Evolutionary conservation across 148 eudicot genomes (phyloP), one percentile per base, ranked within the genome.

Genomic region (Persicaria tinctoria): DNA sequence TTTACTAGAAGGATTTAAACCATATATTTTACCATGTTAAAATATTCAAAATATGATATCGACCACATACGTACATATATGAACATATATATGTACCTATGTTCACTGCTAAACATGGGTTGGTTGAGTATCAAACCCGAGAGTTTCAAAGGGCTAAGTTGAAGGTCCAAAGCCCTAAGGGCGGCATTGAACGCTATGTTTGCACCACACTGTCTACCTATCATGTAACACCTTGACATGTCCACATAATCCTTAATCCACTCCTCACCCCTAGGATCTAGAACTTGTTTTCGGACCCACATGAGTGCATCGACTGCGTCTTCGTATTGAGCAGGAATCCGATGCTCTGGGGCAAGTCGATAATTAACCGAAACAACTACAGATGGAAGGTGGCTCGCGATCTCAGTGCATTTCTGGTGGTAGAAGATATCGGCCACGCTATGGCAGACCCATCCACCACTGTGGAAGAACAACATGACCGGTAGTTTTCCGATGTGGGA

Each of bases 281-380:
- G 10, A 2, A 79, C 83, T 73, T 93, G 97, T 7, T 76, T 57
- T 51, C 71, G 64, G 1, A 87, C 71, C 98, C 98, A 93, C 2
- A 54, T 17, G 2, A 93, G 66, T 5, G 88, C 73, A 27, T 91
- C 91, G 5, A 86, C 46, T 0, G 90, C 97, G 38, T 93, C 98
- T 2, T 93, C 93, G 49, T 93, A 93, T 71, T 87, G 97, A 0
- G 90, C 85, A 0, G 98, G 97, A 14, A 93, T 87, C 17, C 83
- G 83, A 46, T 72, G 64, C 66, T 93, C 98, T 0, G 95, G 98
- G 0, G 97, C 95, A 6, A 89, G 82, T 0, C 97, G 90, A 46
- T 82, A 89, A 7, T 78, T 83, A 6, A 88, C 77, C 7, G 90
- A 81, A 8, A 91, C 75, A 0, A 88, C 60, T 8, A 93, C 77